phyloP scores from a whole-genome alignment of 176 grass and related monocot genomes.

The Miscanthus lutarioriparius region DNA sequence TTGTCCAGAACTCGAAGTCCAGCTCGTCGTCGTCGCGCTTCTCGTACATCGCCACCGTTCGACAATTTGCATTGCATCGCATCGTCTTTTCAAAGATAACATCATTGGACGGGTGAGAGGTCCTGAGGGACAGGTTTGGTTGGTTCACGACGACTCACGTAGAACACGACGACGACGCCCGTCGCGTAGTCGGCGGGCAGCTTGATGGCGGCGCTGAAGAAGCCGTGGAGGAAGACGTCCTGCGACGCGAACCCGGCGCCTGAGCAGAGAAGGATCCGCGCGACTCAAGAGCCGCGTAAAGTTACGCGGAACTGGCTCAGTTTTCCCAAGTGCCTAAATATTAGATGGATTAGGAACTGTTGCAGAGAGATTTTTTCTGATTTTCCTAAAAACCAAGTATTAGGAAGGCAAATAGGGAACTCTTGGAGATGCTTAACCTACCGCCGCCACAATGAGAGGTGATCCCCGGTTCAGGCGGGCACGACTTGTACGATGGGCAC shows the following conservation, averaged over 20 bases:
- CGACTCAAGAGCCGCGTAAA: too few relatives aligned
- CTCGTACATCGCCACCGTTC: conserved; percentile 77
- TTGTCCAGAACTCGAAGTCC: conserved; percentile 98
- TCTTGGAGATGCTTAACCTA: too few relatives aligned
- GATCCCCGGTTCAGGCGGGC: too few relatives aligned
- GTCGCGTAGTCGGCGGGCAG: conserved; percentile 77
- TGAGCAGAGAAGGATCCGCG: conserved; percentile 21
- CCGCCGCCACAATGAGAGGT: too few relatives aligned
- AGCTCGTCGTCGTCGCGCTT: conserved; percentile 93
- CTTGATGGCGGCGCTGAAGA: conserved; percentile 89
- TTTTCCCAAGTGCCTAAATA: too few relatives aligned
- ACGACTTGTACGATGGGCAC: too few relatives aligned
- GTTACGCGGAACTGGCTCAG: too few relatives aligned
- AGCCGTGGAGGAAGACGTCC: conserved; percentile 78
- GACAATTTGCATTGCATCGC: conserved; percentile 49
- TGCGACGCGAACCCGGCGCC: conserved; percentile 91
- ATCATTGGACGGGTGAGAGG: neutral
- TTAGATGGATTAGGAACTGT: too few relatives aligned
- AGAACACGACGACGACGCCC: conserved; percentile 89
- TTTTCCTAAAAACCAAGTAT: too few relatives aligned
- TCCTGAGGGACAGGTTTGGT: neutral
- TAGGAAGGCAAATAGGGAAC: too few relatives aligned
- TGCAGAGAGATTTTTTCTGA: too few relatives aligned
- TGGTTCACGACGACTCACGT: neutral
- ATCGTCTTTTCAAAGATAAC: neutral